Evolutionary conservation across 345 rosid species (phyloP).

Genomic region (Camelina sativa): DNA sequence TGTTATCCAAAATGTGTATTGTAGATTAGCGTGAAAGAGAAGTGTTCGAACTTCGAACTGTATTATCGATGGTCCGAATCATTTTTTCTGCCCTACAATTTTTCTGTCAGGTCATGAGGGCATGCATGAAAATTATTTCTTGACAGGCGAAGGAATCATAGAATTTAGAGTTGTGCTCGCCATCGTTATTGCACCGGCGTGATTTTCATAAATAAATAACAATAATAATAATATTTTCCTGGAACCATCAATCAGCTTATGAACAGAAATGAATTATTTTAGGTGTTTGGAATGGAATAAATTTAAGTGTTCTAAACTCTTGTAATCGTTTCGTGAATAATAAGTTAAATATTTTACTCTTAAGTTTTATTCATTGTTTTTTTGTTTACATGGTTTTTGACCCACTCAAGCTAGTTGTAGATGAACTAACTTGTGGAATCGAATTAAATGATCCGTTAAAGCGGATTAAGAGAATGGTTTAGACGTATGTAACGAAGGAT

Average conservation of each 20-base stretch:
- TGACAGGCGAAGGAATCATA: no score
- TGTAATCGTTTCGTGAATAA: background rate
- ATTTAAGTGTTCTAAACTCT: background rate
- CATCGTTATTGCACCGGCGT: background rate
- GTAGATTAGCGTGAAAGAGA: background rate
- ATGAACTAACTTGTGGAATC: no score
- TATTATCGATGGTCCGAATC: background rate
- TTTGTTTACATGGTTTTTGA: no score
- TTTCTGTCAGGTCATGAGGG: background rate
- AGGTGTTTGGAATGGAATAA: no score
- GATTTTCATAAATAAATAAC: background rate
- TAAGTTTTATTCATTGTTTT: no score
- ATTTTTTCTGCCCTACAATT: background rate
- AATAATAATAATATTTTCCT: no score
- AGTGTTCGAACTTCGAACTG: background rate
- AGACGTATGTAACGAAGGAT: background rate
- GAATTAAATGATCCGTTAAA: no score
- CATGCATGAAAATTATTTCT: background rate
- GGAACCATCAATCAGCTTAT: background rate
- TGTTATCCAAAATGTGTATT: background rate
- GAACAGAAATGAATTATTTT: no score
- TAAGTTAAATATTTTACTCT: no score
- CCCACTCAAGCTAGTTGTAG: background rate
- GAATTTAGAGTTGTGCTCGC: background rate
- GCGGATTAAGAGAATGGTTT: background rate